Base-by-base conservation (phyloP, 441 rosid species). In the Theobroma grandiflorum region DNA sequence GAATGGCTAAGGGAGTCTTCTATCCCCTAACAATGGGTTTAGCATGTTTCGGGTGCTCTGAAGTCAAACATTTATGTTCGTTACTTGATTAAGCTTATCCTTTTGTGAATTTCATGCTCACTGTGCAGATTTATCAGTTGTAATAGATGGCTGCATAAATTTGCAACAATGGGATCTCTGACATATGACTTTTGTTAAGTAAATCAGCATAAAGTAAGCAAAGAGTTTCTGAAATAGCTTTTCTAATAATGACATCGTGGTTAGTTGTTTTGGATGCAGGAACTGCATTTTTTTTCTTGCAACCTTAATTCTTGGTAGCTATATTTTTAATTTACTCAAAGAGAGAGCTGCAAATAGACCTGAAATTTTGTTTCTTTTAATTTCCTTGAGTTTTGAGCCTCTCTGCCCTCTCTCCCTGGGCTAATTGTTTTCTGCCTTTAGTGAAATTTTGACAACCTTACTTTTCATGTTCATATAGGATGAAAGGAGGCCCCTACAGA, bases 401-500 rank as follows among this genome's bases (percentile, higher is more conserved):
- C 6, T 55, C 9, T 66, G 10, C 59, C 16, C 33, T 59, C 47
- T 66, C 55, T 67, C 65, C 52, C n/a, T 11, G 11, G 57, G 2
- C 3, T 2, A n/a, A 15, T 22, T 53, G 33, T 3, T 22, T 18
- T 71, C 14, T 70, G 11, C 62, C 59, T 42, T 42, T 57, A 16
- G 68, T 62, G 79, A 70, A 59, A 63, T 77, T 31, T 47, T 26
- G 8, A 49, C 55, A 66, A 50, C 75, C 20, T 47, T 33, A 2
- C 53, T n/a, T 72, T 69, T 82, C 68, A 78, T 42, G 78, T 87
- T 63, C 57, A 33, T 77, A 57, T 64, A 91, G 89, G 87, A 96
- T 96, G 99, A 93, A 93, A 87, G 88, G 91, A 86, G 89, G 88
- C 69, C 57, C 86, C 77, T 79, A 84, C 77, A 83, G 85, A 78